Percentiles rank a stretch among this genome's conserved stretches.
Evolutionary conservation across 179 eudicot species (phyloP).

Genomic region (Silene vulgaris): DNA sequence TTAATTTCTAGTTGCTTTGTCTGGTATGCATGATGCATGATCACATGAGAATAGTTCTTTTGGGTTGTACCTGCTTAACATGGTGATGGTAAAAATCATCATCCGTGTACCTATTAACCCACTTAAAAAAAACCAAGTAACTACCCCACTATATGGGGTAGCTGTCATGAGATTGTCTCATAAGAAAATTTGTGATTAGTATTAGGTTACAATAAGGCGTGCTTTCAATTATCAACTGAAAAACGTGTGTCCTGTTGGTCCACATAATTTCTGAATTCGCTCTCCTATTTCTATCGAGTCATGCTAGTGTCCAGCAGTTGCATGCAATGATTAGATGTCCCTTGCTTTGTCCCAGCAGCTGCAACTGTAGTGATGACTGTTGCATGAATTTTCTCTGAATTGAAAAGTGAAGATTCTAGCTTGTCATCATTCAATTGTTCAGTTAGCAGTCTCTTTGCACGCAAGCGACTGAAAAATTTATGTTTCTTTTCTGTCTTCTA

Average conservation of each 20-base stretch:
- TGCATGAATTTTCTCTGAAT: background rate
- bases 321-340: slow-evolving; percentile 1
- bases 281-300: background rate
- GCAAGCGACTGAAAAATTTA: background rate
- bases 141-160: background rate
- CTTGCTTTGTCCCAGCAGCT: background rate
- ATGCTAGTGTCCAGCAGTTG: background rate
- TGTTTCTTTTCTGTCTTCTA: background rate
- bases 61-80: background rate
- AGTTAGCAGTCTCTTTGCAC: background rate
- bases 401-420: background rate
- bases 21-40: background rate
- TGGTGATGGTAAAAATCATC: background rate
- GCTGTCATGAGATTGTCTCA: background rate
- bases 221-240: background rate
- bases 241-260: background rate
- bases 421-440: background rate
- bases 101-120: background rate
- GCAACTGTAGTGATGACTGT: slow-evolving; percentile 1
- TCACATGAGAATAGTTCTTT: background rate
- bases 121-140: background rate
- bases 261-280: background rate
- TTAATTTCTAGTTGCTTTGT: slow-evolving; percentile 8
- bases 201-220: slow-evolving; percentile 2
- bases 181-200: background rate